phyloP scores from a whole-genome alignment of 2,329 filamentous ascomycete genomes.

The Fusarium penzigii region DNA sequence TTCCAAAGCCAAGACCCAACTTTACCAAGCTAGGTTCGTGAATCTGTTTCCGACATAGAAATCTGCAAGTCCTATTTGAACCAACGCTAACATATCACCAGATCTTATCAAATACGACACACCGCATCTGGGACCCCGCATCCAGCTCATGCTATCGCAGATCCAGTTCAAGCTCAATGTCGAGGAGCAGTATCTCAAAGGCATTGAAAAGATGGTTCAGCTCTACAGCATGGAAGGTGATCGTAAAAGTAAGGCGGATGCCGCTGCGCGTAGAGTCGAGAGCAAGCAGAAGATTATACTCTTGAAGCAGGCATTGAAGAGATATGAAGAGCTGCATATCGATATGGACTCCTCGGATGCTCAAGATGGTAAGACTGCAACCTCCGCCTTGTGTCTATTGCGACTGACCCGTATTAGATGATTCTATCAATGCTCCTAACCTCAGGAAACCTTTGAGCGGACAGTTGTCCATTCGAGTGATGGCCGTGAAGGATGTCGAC shows the following conservation, averaged over 20 bases:
- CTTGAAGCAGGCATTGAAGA: slow-evolving; percentile 90
- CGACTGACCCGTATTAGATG: slow-evolving; percentile 59
- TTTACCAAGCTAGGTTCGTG: slow-evolving; percentile 90
- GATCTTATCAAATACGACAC: slow-evolving; percentile 99
- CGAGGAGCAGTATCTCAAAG: slow-evolving; percentile 98
- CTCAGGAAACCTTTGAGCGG: slow-evolving; percentile 94
- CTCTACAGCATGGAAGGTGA: slow-evolving; percentile 97
- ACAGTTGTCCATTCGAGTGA: slow-evolving; percentile 81
- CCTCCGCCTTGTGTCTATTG: neutral
- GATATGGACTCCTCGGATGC: slow-evolving; percentile 81
- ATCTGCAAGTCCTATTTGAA: slow-evolving; percentile 2
- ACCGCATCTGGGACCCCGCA: slow-evolving; percentile 89
- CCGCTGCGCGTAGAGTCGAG: slow-evolving; percentile 84
- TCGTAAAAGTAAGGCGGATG: slow-evolving; percentile 91
- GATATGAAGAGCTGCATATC: slow-evolving; percentile 96
- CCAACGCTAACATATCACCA: slow-evolving; percentile 38
- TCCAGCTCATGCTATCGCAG: slow-evolving; percentile 98
- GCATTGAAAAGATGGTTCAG: slow-evolving; percentile 99
- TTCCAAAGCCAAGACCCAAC: slow-evolving; percentile 79
- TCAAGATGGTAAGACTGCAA: slow-evolving; percentile 68
- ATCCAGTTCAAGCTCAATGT: slow-evolving; percentile 98
- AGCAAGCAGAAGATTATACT: slow-evolving; percentile 98
- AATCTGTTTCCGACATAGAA: slow-evolving; percentile 1
- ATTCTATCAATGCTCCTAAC: slow-evolving; percentile 94
- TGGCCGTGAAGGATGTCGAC: slow-evolving; percentile 91